Conservation (phyloP, 73 alveolate genomes). For the Symbiodinium natans region DNA sequence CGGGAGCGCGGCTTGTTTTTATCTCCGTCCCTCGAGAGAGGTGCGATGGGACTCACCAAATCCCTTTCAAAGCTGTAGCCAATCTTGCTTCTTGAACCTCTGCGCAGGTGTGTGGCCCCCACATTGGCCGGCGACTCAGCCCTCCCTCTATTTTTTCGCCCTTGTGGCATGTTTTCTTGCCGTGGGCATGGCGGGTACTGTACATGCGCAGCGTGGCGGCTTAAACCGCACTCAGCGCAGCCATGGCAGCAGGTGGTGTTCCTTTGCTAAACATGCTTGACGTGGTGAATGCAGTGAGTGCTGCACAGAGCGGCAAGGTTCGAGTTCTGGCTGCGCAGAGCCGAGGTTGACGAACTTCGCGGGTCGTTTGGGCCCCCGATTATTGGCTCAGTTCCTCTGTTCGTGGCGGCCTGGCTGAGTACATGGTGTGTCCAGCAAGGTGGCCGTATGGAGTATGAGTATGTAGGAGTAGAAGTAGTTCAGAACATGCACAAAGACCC, state of each 20-base stretch:
- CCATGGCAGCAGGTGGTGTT: not conserved
- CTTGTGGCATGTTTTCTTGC: not conserved
- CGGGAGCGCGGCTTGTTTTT: slow-evolving; percentile 73
- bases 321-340: too few species aligned
- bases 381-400: not conserved
- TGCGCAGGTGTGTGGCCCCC: slow-evolving; percentile 14
- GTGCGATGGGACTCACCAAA: not conserved
- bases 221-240: not conserved
- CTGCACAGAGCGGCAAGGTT: too few species aligned
- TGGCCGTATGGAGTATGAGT: too few species aligned
- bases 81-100: too few species aligned
- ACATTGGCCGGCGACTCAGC: not conserved
- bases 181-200: not conserved
- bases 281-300: not conserved
- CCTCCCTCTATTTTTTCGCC: too few species aligned
- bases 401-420: not conserved
- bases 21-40: slow-evolving; percentile 84
- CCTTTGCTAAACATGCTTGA: too few species aligned
- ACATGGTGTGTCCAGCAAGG: too few species aligned
- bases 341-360: not conserved
- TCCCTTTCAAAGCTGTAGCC: too few species aligned
- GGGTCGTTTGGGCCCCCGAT: slow-evolving; percentile 10
- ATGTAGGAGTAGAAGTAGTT: too few species aligned
- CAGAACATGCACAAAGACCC: too few species aligned
- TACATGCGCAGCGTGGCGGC: not conserved